A percentile compares a stretch with the other conserved stretches of the same genome.
Conservation (phyloP, 495 filamentous ascomycete genomes). For the Aspergillus nidulans region DNA sequence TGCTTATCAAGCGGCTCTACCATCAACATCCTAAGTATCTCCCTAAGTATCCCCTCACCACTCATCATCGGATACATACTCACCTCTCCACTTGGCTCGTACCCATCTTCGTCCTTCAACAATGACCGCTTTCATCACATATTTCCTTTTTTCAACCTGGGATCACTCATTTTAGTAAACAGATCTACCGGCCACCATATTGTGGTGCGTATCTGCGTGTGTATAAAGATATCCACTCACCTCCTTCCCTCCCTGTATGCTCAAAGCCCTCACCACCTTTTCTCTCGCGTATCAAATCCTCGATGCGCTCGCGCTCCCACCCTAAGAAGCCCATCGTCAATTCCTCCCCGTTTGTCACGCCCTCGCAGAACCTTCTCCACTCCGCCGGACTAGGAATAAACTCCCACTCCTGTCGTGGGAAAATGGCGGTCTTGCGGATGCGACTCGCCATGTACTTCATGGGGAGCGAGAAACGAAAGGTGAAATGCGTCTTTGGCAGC, state of each 20-base stretch:
- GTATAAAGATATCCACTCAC: not conserved
- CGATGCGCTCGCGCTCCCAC: not conserved
- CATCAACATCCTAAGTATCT: too few relatives aligned
- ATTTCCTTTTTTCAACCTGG: too few relatives aligned
- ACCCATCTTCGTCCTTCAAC: too few relatives aligned
- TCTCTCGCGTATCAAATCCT: not conserved
- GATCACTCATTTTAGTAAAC: too few relatives aligned
- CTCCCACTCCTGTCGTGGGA: slow-evolving; percentile 7
- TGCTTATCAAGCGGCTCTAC: too few relatives aligned
- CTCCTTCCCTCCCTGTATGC: not conserved
- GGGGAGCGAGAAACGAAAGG: not conserved
- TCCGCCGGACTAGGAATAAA: not conserved
- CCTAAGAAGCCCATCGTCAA: not conserved
- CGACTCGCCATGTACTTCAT: not conserved
- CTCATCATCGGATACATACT: too few relatives aligned
- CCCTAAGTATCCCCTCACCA: too few relatives aligned
- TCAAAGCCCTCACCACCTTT: not conserved
- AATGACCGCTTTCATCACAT: too few relatives aligned
- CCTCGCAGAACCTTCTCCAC: not conserved
- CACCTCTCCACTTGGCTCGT: too few relatives aligned
- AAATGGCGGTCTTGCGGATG: not conserved
- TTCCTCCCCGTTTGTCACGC: not conserved
- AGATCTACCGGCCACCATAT: too few relatives aligned
- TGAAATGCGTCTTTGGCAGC: not conserved
- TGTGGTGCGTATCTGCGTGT: too few relatives aligned